Evolutionary conservation across 306 rosid genomes (phyloP), one percentile per base, ranked within the genome.

Genomic region (Rosa persica): DNA sequence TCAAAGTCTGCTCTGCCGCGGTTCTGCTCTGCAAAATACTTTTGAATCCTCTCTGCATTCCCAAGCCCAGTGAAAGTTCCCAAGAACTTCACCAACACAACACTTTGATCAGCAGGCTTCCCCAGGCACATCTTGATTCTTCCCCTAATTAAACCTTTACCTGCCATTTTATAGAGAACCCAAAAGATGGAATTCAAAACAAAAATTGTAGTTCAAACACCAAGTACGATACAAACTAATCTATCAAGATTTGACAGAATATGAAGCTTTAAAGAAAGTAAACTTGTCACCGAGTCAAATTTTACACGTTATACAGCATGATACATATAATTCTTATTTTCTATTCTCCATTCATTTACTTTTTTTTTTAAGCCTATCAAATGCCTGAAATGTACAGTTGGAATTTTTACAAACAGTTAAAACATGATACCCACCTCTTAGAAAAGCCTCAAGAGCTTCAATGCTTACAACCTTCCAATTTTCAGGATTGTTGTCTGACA

Each of bases 101-200:
- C 79, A 71, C 91, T 88, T 75, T 85, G 84, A 76, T 88, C 88
- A 65, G 86, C 81, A 43, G 88, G 89, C 64, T 76, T 78, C 30
- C 91, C 91, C 66, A 83, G 75, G 75, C 71, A 66, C 67, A 88
- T 77, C 77, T 91, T 95, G 83, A 95, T 87, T 83, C 98, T 85
- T 83, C 98, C 98, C 80, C 86, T 87, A 49, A 88, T 89, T 69
- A 92, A 85, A 78, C 93, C 97, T 80, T 92, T 92, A 76, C 92
- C 98, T 92, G 92, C 70, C 86, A 80, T 67, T 80, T 60, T 68
- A 76, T 48, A 16, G 30, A 52, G 67, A 72, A 76, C 55, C 48
- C 71, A 71, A 74, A 61, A 70, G 57, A 25, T 51, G 34, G 36
- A 60, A 68, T 44, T 74, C 16, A 60, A 20, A 80, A 40, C 42